A percentile compares a stretch with the other conserved stretches of the same genome.
Evolutionary conservation across 2,329 filamentous ascomycete species (phyloP).

Genomic region (Rugonectria rugulosa): DNA sequence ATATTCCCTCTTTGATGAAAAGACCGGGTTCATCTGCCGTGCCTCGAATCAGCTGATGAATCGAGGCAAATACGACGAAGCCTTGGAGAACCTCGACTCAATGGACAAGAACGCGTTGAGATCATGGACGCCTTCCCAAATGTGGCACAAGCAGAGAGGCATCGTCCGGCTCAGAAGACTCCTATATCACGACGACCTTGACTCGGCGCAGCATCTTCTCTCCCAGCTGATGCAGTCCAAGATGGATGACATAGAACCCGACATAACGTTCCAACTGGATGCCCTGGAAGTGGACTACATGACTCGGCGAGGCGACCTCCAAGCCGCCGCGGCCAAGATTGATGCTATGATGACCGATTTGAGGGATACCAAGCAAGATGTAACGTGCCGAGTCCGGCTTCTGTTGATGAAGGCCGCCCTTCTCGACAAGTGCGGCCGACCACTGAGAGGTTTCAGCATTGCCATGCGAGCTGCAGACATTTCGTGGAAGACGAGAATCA

Average conservation of each 20-base stretch:
- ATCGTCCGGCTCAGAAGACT: conserved; percentile 71
- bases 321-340: conserved; percentile 57
- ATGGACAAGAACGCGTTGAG: conserved; percentile 69
- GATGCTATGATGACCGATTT: conserved; percentile 53
- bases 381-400: conserved; percentile 74
- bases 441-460: conserved; percentile 79
- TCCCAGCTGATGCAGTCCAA: conserved; percentile 61
- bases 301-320: conserved; percentile 55
- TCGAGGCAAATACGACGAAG: conserved; percentile 75
- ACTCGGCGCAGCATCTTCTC: conserved; percentile 59
- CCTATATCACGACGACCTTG: conserved; percentile 62
- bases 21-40: conserved; percentile 76
- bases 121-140: conserved; percentile 80
- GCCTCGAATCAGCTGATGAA: conserved; percentile 68
- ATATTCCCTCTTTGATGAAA: conserved; percentile 73
- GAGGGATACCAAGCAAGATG: conserved; percentile 56
- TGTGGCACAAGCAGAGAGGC: conserved; percentile 71
- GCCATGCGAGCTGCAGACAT: conserved; percentile 78
- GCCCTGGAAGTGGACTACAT: conserved; percentile 61
- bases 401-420: conserved; percentile 77
- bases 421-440: conserved; percentile 71
- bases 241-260: conserved; percentile 59
- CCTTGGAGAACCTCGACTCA: conserved; percentile 52
- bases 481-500: conserved; percentile 72
- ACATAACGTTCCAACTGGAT: conserved; percentile 60